These are phyloP conservation scores for Monosporascus sp. DNA, from an alignment of 2,329 filamentous ascomycete genomes.

Conservation along the genomic window DNA sequence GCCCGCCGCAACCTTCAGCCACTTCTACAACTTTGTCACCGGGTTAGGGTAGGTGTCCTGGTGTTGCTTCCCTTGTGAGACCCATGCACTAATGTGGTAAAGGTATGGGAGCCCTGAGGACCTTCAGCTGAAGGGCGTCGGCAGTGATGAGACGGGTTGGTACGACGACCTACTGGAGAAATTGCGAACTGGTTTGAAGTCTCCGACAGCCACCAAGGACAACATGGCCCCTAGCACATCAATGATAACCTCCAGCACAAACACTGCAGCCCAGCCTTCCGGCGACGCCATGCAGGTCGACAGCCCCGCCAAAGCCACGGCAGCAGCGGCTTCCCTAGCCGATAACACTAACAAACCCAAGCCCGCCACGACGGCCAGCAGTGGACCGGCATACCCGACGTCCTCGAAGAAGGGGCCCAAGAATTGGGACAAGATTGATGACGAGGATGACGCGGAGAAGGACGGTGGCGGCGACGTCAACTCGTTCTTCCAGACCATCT, in stretches of 20 bases:
- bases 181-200: constrained; percentile 18
- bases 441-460: constrained; percentile 46
- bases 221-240: not conserved
- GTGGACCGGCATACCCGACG: constrained; percentile 68
- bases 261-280: too few species aligned
- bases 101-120: constrained; percentile 16
- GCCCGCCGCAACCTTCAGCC: constrained; percentile 8
- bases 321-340: not conserved
- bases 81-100: constrained; percentile 6
- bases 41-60: constrained; percentile 16
- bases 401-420: constrained; percentile 80
- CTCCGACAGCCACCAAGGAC: constrained; percentile 3
- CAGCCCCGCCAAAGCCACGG: not conserved
- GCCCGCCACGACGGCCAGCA: constrained; percentile 4
- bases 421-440: constrained; percentile 80
- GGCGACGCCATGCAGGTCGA: constrained; percentile 34
- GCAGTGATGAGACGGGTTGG: constrained; percentile 14
- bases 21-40: constrained; percentile 16
- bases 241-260: too few species aligned
- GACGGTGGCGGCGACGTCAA: constrained; percentile 62
- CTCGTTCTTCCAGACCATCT: constrained; percentile 85
- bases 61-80: not conserved
- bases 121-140: constrained; percentile 13
- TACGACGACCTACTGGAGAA: constrained; percentile 16
- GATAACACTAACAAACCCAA: constrained; percentile 2